Conservation (phyloP, 2,329 filamentous ascomycete genomes). For the Phyllosticta capitalensis region DNA sequence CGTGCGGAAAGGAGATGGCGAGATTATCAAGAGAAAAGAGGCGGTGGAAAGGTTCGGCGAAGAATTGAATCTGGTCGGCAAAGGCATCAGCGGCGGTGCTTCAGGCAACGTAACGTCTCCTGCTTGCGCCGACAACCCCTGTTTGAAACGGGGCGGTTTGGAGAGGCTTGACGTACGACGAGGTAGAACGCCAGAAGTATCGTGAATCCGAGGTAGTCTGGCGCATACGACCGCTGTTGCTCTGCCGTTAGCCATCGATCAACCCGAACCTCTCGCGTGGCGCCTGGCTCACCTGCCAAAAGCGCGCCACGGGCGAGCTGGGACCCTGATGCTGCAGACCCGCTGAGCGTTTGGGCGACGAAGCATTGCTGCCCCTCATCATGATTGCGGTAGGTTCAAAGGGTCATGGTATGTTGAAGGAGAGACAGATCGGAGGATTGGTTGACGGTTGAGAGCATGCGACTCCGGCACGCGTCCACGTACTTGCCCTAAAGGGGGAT, state of each 20-base stretch:
- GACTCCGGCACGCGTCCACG: not conserved
- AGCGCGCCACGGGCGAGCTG: conserved; percentile 5
- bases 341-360: conserved; percentile 1
- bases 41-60: conserved; percentile 80
- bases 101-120: not conserved
- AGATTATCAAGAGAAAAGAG: conserved; percentile 87
- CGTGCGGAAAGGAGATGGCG: conserved; percentile 77
- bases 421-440: not conserved
- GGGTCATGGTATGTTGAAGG: not conserved
- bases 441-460: not conserved
- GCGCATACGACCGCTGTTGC: conserved; percentile 65
- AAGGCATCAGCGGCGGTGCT: conserved; percentile 3
- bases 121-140: not conserved
- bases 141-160: not conserved
- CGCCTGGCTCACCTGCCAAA: conserved; percentile 9
- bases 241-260: conserved; percentile 11
- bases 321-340: conserved; percentile 5
- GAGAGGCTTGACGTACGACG: conserved; percentile 37
- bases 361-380: not conserved
- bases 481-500: not conserved
- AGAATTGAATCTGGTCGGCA: conserved; percentile 48
- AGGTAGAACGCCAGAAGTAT: conserved; percentile 61
- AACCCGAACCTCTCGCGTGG: not conserved
- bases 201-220: conserved; percentile 75
- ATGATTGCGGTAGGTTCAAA: not conserved